Base-by-base conservation (phyloP, 2,329 filamentous ascomycete species). In the Ascochyta pisi region DNA sequence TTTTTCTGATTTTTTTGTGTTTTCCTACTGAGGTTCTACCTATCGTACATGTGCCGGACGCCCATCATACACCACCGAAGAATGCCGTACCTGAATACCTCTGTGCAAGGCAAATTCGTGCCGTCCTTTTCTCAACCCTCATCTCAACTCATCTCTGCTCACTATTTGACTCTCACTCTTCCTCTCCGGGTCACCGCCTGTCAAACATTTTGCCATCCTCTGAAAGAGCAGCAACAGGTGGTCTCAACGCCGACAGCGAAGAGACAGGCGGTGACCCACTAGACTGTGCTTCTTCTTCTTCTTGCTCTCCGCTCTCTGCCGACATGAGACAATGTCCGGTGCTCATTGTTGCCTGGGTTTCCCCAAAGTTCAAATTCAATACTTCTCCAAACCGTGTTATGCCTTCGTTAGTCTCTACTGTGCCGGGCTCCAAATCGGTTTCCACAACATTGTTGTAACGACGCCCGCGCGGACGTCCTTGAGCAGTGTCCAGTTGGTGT, bases 301-400 rank as follows among this genome's bases (percentile, higher is more conserved):
- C 15, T 5, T 10, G 6, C 10, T 37, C 15, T 29, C 15, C 31
- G 9, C 10, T 3, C 23, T 7, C 29, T 15, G 0, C 29, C 13
- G 29, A 6, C 29, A 13, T 31, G 29, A 12, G 13, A 12, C 10
- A 31, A 31, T 13, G 12, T 12, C 4, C 29, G 13, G 12, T 5
- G 12, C 29, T 15, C 10, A 13, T 13, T 13, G 29, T 3, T 31
- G 29, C 29, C 16, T 39, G 35, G 4, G 12, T 26, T 0, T 24
- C 15, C 23, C 49, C 54, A 3, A 70, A 68, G 31, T 69, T 63
- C 35, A 78, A 56, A 27, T 70, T 67, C 49, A 78, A 57, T 3
- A 76, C 38, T 34, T 77, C 73, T 49, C 75, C 76, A 27, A 65
- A 67, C 50, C 65, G 69, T 19, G 68, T 74, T 2, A 75, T 56